Percentiles rank a stretch among this genome's conserved stretches.
Evolutionary conservation across 192 early-diverging fungal species (phyloP).

Genomic region (Linnemannia zychae): DNA sequence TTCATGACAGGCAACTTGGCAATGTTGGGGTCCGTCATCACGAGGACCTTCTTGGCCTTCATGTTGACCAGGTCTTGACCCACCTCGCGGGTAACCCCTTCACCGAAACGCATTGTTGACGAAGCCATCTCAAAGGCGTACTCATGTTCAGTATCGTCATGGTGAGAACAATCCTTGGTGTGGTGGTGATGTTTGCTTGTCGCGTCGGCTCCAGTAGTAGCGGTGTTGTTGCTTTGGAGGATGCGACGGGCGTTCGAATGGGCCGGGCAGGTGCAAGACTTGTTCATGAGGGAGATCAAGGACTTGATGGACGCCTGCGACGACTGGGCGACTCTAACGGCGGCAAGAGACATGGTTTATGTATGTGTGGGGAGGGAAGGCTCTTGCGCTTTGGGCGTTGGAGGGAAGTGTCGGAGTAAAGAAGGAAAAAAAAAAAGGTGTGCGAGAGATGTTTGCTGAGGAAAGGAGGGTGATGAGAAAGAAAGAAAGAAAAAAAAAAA

Average conservation of each 20-base stretch:
- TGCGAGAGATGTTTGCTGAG: neutral
- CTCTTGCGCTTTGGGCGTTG: neutral
- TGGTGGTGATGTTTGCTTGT: constrained; percentile 29
- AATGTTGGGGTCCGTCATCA: constrained; percentile 86
- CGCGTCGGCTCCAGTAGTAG: neutral
- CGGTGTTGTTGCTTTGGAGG: constrained; percentile 19
- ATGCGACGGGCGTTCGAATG: constrained; percentile 44
- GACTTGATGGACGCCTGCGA: constrained; percentile 53
- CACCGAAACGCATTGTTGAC: constrained; percentile 88
- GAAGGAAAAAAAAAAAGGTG: neutral
- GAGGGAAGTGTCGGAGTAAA: neutral
- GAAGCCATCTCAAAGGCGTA: constrained; percentile 93
- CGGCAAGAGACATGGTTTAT: constrained; percentile 30
- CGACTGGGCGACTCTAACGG: constrained; percentile 42
- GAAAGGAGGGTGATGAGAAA: neutral
- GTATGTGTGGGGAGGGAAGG: neutral
- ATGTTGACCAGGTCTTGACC: constrained; percentile 88
- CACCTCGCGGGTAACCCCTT: constrained; percentile 86
- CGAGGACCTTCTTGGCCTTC: constrained; percentile 84
- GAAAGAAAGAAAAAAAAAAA: too few relatives aligned
- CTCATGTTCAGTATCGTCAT: constrained; percentile 53
- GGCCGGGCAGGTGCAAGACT: constrained; percentile 54
- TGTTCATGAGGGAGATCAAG: constrained; percentile 56
- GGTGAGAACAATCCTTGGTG: constrained; percentile 18
- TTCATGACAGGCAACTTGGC: constrained; percentile 81